Evolutionary conservation across 108 stramenopile species (phyloP).

Genomic region (Cyclotella atomus): DNA sequence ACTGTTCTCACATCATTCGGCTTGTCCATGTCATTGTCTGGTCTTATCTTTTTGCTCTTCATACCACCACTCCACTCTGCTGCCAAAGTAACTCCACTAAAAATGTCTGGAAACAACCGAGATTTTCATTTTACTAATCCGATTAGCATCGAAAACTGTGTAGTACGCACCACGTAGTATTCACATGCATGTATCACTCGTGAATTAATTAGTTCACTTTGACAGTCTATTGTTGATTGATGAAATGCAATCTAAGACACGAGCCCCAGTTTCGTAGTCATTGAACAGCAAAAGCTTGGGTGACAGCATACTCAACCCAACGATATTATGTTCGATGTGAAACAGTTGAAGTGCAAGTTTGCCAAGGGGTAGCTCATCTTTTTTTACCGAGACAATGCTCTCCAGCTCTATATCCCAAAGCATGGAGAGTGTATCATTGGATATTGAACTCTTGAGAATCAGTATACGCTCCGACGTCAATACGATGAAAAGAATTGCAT

Average conservation of each 20-base stretch:
- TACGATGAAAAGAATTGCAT: conserved; percentile 53
- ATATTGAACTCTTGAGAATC: conserved; percentile 51
- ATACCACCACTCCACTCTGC: background rate
- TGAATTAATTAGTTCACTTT: too few species aligned
- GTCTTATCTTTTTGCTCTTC: background rate
- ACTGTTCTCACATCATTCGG: conserved; percentile 38
- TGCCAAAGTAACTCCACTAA: too few species aligned
- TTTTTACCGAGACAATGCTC: conserved; percentile 21
- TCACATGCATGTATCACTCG: too few species aligned
- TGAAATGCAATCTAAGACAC: background rate
- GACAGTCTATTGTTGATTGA: conserved; percentile 6
- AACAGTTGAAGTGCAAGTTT: background rate
- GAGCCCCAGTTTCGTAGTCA: background rate
- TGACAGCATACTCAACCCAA: background rate
- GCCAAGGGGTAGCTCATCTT: background rate
- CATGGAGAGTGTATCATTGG: conserved; percentile 53
- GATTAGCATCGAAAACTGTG: too few species aligned
- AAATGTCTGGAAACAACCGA: too few species aligned
- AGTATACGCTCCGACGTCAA: conserved; percentile 56
- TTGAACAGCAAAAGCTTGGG: background rate
- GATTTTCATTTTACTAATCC: too few species aligned
- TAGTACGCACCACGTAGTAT: too few species aligned
- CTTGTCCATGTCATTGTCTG: background rate
- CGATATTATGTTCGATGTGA: background rate
- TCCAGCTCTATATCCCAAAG: conserved; percentile 59